Base-by-base conservation (phyloP, 73 alveolate species). In the Symbiodinium natans region DNA sequence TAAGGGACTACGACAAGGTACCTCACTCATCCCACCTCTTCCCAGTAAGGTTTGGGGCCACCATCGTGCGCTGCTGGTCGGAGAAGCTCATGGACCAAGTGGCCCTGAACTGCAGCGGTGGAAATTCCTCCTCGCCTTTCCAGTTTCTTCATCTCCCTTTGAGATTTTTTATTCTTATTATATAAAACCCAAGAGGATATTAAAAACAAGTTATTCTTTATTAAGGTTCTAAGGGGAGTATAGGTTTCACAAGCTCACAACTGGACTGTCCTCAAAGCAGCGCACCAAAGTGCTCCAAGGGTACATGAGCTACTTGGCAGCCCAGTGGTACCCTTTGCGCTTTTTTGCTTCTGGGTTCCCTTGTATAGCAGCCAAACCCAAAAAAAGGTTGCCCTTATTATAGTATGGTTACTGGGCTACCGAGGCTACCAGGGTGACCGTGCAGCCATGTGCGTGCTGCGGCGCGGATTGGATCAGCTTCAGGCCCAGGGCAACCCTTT, bases 371-470 rank as follows among this genome's bases (percentile, higher is more conserved):
- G n/a, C n/a, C n/a, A n/a, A n/a, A n/a, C n/a, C n/a, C n/a, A n/a
- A n/a, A n/a, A n/a, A n/a, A n/a, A n/a, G n/a, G n/a, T n/a, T n/a
- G n/a, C n/a, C n/a, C n/a, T n/a, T n/a, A n/a, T n/a, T n/a, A n/a
- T n/a, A n/a, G n/a, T n/a, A n/a, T n/a, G n/a, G n/a, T n/a, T n/a
- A n/a, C n/a, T n/a, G n/a, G 59, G 59, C 74, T 56, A 56, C 74
- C 5, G 5, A n/a, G 2, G 74, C 74, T 56, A 8, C 74, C 5
- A 21, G 74, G 74, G 74, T 19, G 74, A 56, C 74, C 74, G 74
- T 56, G 74, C 74, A 19, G 74, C 74, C 74, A 56, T 56, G 74
- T 56, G 74, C 31, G 74, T 56, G 74, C 74, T 56, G 31, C 74
- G 74, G 6, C 74, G 74, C 6, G 74, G 74, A 2, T 3, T 13